A percentile compares a stretch with the other conserved stretches of the same genome.
These are phyloP conservation scores for Casaregolazyma suthepensis DNA, from an alignment of 1,139 yeast genomes.

Conservation along the genomic window DNA sequence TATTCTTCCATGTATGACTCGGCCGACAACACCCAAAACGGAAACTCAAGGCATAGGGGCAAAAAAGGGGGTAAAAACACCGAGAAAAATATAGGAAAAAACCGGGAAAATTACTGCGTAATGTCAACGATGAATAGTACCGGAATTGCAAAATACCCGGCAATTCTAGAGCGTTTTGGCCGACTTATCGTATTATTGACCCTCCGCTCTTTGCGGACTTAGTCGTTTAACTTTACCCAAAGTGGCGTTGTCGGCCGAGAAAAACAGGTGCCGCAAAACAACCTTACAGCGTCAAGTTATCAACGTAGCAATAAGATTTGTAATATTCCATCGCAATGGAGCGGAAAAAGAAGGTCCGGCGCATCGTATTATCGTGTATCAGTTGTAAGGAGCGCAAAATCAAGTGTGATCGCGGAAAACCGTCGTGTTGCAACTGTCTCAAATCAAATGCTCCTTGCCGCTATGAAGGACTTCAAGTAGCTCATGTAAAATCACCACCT, in stretches of 20 bases:
- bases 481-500: not conserved
- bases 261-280: not conserved
- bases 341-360: not conserved
- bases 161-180: not conserved
- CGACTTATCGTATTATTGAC: not conserved
- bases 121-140: not conserved
- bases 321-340: not conserved
- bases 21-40: not conserved
- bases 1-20: not conserved
- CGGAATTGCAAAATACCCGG: not conserved
- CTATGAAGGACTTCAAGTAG: not conserved
- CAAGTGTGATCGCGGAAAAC: conserved; percentile 4
- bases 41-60: not conserved
- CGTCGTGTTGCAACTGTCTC: not conserved
- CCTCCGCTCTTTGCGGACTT: not conserved
- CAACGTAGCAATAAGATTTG: not conserved
- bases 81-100: not conserved
- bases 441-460: not conserved
- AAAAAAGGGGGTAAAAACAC: not conserved
- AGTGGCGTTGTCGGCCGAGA: not conserved
- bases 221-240: not conserved
- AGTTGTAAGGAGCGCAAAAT: conserved; percentile 4
- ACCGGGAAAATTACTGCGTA: not conserved
- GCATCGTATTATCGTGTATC: not conserved
- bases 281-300: not conserved